A percentile compares a stretch with the other conserved stretches of the same genome.
Conservation (phyloP, 345 rosid species). For the Aethionema arabicum region DNA sequence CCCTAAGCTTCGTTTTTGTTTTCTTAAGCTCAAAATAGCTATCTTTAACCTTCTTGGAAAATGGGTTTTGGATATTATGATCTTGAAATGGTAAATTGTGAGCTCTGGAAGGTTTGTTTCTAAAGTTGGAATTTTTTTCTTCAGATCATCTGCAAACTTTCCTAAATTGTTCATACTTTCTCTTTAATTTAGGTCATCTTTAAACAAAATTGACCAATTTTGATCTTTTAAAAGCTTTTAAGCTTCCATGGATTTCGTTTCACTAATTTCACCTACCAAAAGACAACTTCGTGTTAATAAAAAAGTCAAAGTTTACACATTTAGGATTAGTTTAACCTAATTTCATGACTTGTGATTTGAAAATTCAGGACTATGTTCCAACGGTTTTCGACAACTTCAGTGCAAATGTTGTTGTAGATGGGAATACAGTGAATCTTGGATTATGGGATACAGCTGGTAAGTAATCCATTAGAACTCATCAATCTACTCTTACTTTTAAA, state of each 20-base stretch:
- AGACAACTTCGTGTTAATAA: not conserved
- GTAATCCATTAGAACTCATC: conserved; percentile 1
- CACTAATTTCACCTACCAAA: not conserved
- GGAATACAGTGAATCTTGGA: conserved; percentile 85
- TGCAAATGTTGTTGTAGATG: conserved; percentile 96
- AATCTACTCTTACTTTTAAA: not conserved
- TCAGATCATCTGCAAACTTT: not conserved
- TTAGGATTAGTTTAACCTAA: not conserved
- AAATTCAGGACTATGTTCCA: conserved; percentile 86
- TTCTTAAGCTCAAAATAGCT: conserved; percentile 9
- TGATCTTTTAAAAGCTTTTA: not conserved
- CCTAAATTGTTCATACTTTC: no score
- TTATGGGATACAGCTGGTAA: conserved; percentile 98
- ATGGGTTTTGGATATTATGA: conserved; percentile 4
- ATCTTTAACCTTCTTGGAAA: conserved; percentile 18
- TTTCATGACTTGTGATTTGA: conserved; percentile 24
- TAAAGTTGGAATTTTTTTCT: no score
- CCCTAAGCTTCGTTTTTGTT: conserved; percentile 8
- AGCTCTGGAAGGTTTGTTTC: not conserved
- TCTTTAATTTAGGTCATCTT: not conserved
- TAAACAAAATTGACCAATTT: not conserved
- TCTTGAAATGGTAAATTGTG: not conserved
- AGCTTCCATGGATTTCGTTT: conserved; percentile 15
- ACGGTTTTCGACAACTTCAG: conserved; percentile 98
- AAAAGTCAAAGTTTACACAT: not conserved